phyloP scores from a whole-genome alignment of 768 basidiomycete species.

The Xanthoconium purpureum region DNA sequence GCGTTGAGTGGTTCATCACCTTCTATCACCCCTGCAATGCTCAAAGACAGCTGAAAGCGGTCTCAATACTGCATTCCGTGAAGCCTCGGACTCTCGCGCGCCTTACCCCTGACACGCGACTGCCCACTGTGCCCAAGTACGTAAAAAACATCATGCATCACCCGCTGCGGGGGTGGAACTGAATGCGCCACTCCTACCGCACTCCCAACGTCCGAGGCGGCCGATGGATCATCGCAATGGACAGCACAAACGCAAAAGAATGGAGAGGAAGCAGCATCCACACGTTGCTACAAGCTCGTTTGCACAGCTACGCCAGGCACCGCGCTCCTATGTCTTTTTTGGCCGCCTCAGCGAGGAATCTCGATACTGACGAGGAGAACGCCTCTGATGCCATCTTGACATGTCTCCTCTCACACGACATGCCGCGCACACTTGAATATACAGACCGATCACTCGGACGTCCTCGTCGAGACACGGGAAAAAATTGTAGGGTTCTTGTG shows the following conservation, averaged over 20 bases:
- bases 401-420: not conserved
- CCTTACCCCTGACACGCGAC: conserved; percentile 2
- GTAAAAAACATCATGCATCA: not conserved
- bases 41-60: not conserved
- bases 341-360: not conserved
- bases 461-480: not conserved
- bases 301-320: conserved; percentile 5
- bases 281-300: conserved; percentile 20
- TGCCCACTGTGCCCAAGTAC: conserved; percentile 1
- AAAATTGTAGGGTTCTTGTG: conserved; percentile 8
- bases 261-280: conserved; percentile 17
- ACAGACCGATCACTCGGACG: not conserved
- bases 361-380: conserved; percentile 2
- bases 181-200: not conserved
- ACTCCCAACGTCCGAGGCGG: conserved; percentile 6
- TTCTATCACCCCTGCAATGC: not conserved
- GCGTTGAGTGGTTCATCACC: not conserved
- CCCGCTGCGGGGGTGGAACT: not conserved
- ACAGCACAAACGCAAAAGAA: conserved; percentile 3
- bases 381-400: not conserved
- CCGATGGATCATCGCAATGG: conserved; percentile 5
- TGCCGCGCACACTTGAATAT: not conserved
- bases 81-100: conserved; percentile 13
- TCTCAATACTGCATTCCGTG: conserved; percentile 1
- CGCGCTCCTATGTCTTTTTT: not conserved